Evolutionary conservation across 2,329 filamentous ascomycete species (phyloP).

Genomic region (Phialophora chinensis): DNA sequence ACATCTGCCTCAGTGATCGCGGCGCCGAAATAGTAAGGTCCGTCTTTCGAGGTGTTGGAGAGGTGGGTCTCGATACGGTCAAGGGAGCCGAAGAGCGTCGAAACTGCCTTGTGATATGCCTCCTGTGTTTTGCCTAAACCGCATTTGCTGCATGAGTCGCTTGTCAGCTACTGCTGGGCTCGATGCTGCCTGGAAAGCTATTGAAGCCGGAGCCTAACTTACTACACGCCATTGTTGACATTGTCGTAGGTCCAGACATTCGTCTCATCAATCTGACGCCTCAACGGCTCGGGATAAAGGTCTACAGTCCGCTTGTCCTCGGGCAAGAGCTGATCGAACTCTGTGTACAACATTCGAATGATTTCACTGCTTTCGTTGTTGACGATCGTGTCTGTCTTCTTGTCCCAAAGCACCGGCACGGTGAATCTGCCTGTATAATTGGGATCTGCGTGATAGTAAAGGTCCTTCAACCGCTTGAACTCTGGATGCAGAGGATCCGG

Average conservation of each 20-base stretch:
- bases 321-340: slow-evolving; percentile 72
- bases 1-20: slow-evolving; percentile 78
- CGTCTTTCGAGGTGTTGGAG: slow-evolving; percentile 44
- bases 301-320: slow-evolving; percentile 61
- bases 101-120: slow-evolving; percentile 75
- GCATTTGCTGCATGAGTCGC: slow-evolving; percentile 53
- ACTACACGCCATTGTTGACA: slow-evolving; percentile 58
- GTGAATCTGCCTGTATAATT: slow-evolving; percentile 77
- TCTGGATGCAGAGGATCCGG: slow-evolving; percentile 63
- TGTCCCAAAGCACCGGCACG: slow-evolving; percentile 82
- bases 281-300: slow-evolving; percentile 68
- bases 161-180: not conserved
- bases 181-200: not conserved
- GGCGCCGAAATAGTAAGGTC: slow-evolving; percentile 74
- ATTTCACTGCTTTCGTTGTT: slow-evolving; percentile 89
- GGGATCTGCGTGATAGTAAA: slow-evolving; percentile 74
- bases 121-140: slow-evolving; percentile 79
- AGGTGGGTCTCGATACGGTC: slow-evolving; percentile 75
- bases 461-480: slow-evolving; percentile 70
- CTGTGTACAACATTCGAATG: slow-evolving; percentile 77
- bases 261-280: slow-evolving; percentile 70
- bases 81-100: slow-evolving; percentile 71
- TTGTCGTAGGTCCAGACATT: slow-evolving; percentile 75
- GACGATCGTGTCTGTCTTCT: slow-evolving; percentile 73
- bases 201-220: slow-evolving; percentile 3